A percentile compares a stretch with the other conserved stretches of the same genome.
These are phyloP conservation scores for Fusarium neocosmosporiellum DNA, from an alignment of 2,329 filamentous ascomycete species.

Conservation along the genomic window DNA sequence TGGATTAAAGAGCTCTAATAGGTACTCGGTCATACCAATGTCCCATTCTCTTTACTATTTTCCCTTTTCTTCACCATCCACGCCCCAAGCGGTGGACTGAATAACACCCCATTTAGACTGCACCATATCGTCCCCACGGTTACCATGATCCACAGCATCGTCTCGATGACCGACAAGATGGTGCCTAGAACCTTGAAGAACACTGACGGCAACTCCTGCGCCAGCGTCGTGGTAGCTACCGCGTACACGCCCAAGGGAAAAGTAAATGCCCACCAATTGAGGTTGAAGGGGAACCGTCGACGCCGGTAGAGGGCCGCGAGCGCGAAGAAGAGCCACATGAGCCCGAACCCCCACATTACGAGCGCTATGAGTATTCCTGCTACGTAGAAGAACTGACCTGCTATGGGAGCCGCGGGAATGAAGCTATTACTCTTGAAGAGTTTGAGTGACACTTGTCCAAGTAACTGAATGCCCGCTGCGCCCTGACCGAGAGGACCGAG, in stretches of 20 bases:
- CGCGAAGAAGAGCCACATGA: conserved; percentile 50
- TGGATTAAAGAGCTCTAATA: neutral
- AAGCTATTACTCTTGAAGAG: conserved; percentile 48
- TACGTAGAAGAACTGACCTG: conserved; percentile 66
- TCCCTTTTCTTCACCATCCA: conserved; percentile 13
- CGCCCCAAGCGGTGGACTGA: neutral
- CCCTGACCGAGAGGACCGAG: conserved; percentile 72
- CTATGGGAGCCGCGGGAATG: conserved; percentile 53
- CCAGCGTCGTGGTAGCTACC: conserved; percentile 45
- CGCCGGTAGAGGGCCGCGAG: conserved; percentile 43
- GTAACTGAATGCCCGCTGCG: conserved; percentile 62
- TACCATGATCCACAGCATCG: conserved; percentile 35
- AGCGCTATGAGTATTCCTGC: conserved; percentile 56
- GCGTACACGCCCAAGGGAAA: conserved; percentile 52
- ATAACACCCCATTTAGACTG: conserved; percentile 16
- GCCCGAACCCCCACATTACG: conserved; percentile 49
- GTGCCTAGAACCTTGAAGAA: conserved; percentile 48
- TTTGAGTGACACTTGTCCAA: conserved; percentile 52
- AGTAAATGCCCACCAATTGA: conserved; percentile 54
- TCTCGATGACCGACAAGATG: conserved; percentile 29
- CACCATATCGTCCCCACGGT: conserved; percentile 16
- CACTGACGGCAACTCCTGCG: conserved; percentile 44
- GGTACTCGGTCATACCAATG: neutral
- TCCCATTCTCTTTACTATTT: neutral
- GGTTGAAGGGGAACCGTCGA: conserved; percentile 49